phyloP scores from a whole-genome alignment of 2,329 filamentous ascomycete species.

The Sclerotinia borealis region DNA sequence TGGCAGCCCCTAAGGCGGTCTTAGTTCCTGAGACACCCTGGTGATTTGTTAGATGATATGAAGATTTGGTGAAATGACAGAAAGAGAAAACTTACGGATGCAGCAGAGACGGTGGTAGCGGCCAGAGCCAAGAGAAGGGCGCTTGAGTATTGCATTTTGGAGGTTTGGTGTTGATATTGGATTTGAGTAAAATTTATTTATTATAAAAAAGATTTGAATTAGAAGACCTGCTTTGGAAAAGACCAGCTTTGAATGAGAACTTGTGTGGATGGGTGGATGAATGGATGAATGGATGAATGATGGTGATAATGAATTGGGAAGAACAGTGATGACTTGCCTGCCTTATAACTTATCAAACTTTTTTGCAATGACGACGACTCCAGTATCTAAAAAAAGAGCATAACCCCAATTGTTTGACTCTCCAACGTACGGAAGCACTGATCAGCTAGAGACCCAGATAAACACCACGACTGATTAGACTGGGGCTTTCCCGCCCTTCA shows the following conservation, averaged over 20 bases:
- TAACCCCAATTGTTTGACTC: neutral
- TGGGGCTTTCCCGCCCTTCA: neutral
- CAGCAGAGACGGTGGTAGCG: conserved; percentile 20
- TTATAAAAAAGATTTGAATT: neutral
- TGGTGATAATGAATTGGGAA: neutral
- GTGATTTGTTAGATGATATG: neutral
- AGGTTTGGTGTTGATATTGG: conserved; percentile 11
- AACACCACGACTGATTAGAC: neutral
- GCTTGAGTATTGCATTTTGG: conserved; percentile 28
- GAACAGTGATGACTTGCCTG: neutral
- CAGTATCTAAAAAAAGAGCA: neutral
- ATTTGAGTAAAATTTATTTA: neutral
- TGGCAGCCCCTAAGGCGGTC: neutral
- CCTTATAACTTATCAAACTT: conserved; percentile 1
- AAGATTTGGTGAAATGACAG: neutral
- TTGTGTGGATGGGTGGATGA: neutral
- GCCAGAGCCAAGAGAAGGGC: conserved; percentile 23
- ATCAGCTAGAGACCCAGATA: neutral
- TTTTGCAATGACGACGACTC: neutral
- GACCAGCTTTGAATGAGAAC: neutral
- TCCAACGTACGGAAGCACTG: neutral
- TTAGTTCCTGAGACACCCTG: conserved; percentile 10
- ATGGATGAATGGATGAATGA: neutral
- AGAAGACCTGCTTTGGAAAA: neutral
- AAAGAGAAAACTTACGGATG: conserved; percentile 13